Conservation (phyloP, 805 yeast species). For the Wickerhamiella domercqiae region DNA sequence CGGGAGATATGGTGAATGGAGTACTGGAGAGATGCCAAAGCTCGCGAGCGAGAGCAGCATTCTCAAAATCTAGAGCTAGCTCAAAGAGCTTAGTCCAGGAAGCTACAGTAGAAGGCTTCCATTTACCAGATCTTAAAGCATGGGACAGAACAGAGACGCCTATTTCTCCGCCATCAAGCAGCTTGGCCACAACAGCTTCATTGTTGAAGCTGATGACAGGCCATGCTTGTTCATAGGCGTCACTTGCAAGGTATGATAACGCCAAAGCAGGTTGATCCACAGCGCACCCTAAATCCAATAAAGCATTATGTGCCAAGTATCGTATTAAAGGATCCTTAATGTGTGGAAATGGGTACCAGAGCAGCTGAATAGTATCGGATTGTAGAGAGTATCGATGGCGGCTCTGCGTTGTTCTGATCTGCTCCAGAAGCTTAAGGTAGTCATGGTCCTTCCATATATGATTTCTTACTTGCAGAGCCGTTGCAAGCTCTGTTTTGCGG, state of each 20-base stretch:
- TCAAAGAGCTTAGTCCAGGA: constrained; percentile 7
- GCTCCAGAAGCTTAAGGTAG: constrained; percentile 6
- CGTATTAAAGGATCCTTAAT: constrained; percentile 7
- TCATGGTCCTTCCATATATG: constrained; percentile 4
- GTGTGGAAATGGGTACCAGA: constrained; percentile 4
- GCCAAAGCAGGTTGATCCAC: neutral
- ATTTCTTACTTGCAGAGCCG: constrained; percentile 7
- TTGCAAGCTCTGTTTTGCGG: constrained; percentile 4
- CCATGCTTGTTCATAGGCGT: constrained; percentile 2
- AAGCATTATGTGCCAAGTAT: neutral
- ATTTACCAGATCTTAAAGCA: neutral
- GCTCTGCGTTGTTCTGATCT: neutral
- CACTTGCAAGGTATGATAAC: constrained; percentile 2
- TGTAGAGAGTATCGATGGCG: constrained; percentile 1
- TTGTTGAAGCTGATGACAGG: neutral
- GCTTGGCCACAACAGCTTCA: neutral
- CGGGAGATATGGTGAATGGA: neutral
- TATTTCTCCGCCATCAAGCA: neutral
- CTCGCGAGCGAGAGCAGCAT: constrained; percentile 3
- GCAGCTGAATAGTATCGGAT: constrained; percentile 2
- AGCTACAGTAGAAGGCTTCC: neutral
- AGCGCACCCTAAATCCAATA: neutral
- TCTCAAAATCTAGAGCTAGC: constrained; percentile 1
- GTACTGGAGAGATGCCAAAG: constrained; percentile 6
- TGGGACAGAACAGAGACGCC: neutral